phyloP scores from a whole-genome alignment of 139 green algal species.

The Helicosporidium sp. region DNA sequence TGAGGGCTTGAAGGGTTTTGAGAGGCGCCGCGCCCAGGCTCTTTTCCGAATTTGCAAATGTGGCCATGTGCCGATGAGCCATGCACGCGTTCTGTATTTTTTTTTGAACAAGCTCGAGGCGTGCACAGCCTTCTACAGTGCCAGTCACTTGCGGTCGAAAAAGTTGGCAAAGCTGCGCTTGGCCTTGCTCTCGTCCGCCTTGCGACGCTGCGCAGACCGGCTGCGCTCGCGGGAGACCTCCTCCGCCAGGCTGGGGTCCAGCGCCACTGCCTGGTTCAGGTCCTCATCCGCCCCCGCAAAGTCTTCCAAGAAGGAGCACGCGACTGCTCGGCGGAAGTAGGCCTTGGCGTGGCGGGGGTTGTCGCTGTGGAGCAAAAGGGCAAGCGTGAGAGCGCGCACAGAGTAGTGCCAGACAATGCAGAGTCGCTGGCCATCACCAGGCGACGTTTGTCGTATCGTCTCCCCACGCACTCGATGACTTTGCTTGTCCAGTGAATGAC shows the following conservation, averaged over 20 bases:
- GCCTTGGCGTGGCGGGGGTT: conserved; percentile 12
- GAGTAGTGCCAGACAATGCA: not conserved
- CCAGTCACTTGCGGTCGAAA: not conserved
- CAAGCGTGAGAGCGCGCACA: not conserved
- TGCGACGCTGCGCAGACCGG: not conserved
- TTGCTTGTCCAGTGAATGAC: conserved; percentile 19
- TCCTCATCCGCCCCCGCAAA: conserved; percentile 7
- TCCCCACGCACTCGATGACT: conserved; percentile 6
- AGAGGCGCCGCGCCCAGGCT: conserved; percentile 1
- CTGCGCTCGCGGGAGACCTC: not conserved
- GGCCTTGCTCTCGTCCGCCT: not conserved
- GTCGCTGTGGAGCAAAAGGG: conserved; percentile 1
- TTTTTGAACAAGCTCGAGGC: no score
- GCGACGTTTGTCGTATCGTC: not conserved
- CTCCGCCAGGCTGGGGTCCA: conserved; percentile 2
- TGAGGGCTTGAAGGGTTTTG: conserved; percentile 19
- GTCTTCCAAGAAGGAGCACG: conserved; percentile 4
- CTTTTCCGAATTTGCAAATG: not conserved
- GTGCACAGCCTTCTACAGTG: not conserved
- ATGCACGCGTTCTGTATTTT: not conserved
- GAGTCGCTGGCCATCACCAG: not conserved
- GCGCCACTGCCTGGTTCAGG: conserved; percentile 1
- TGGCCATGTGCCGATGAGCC: not conserved
- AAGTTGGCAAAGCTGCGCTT: not conserved
- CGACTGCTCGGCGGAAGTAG: conserved; percentile 13